Base-by-base conservation (phyloP, 2,329 filamentous ascomycete genomes). In the Sclerotinia borealis region DNA sequence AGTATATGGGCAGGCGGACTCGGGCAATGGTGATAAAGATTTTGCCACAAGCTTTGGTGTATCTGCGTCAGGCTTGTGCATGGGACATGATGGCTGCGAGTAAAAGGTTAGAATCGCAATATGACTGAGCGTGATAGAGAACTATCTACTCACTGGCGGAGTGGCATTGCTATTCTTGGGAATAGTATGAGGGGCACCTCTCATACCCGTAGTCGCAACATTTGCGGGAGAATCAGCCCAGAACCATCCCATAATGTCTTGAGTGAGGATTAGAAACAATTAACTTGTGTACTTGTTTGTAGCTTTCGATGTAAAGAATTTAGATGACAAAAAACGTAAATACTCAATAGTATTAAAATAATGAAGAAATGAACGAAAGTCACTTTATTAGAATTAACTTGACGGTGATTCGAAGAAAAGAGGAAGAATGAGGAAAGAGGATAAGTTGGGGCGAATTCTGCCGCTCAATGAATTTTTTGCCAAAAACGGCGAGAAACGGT, bases 51-150 rank as follows among this genome's bases (percentile, higher is more conserved):
- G 56, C 36, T 61, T 55, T 13, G 43, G 74, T 62, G 69, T 65
- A 69, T 67, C 68, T 71, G 66, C 39, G 75, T 64, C 51, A 75
- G 66, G 56, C 75, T 83, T 80, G 75, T 90, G 86, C 86, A 90
- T 90, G 19, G 88, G 88, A 73, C 88, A 91, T 79, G 79, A 80
- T 72, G 86, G 84, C 86, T 89, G 52, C 11, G 39, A 45, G 37
- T 15, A n/a, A 29, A 41, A 13, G 19, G 25, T 62, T 19, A 62
- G 60, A 58, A 47, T 36, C 19, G 8, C 3, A 15, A 41, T 9
- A 19, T 10, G 48, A 58, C 49, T 70, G 63, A 71, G 69, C 47
- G 19, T 22, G 27, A 41, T 27, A 13, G 10, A 43, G 34, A 27
- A 13, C 49, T 49, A 17, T 58, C 63, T 19, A 61, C 69, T 56